Evolutionary conservation across 345 rosid species (phyloP).

Genomic region (Draba incana): DNA sequence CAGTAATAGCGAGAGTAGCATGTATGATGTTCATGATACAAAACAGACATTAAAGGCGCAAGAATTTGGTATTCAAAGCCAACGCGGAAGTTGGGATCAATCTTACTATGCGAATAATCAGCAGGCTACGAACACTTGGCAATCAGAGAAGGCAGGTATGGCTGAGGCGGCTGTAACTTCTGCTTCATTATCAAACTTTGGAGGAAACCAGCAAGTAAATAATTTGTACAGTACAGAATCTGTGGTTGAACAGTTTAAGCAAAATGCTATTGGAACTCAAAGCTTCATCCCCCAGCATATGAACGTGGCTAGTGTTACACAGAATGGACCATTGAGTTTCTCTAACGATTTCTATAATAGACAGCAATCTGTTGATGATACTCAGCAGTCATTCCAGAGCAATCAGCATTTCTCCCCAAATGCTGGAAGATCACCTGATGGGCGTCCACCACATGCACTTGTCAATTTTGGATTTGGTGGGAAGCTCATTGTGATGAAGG

Average conservation of each 20-base stretch:
- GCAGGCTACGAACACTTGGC: constrained; percentile 52
- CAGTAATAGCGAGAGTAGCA: constrained; percentile 41
- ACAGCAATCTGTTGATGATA: constrained; percentile 48
- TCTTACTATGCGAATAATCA: constrained; percentile 52
- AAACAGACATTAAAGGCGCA: constrained; percentile 49
- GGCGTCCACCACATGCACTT: constrained; percentile 94
- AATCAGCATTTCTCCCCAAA: constrained; percentile 59
- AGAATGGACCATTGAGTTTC: constrained; percentile 52
- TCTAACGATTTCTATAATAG: constrained; percentile 56
- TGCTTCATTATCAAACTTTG: constrained; percentile 42
- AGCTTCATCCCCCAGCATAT: constrained; percentile 54
- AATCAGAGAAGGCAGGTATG: constrained; percentile 49
- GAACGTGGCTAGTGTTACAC: constrained; percentile 52
- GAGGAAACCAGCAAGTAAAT: constrained; percentile 54
- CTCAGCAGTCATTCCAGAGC: constrained; percentile 59
- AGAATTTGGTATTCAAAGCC: constrained; percentile 49
- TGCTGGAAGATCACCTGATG: constrained; percentile 77
- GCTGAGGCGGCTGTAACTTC: constrained; percentile 33
- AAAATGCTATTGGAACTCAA: constrained; percentile 50
- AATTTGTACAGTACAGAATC: constrained; percentile 48
- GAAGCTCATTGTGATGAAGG: constrained; percentile 81
- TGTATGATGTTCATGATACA: constrained; percentile 48
- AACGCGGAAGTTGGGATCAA: constrained; percentile 55
- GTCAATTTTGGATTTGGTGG: constrained; percentile 98
- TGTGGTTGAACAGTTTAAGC: constrained; percentile 50